Base-by-base conservation (phyloP, 371 early-diverging fungal genomes). In the Mucor indicus region DNA sequence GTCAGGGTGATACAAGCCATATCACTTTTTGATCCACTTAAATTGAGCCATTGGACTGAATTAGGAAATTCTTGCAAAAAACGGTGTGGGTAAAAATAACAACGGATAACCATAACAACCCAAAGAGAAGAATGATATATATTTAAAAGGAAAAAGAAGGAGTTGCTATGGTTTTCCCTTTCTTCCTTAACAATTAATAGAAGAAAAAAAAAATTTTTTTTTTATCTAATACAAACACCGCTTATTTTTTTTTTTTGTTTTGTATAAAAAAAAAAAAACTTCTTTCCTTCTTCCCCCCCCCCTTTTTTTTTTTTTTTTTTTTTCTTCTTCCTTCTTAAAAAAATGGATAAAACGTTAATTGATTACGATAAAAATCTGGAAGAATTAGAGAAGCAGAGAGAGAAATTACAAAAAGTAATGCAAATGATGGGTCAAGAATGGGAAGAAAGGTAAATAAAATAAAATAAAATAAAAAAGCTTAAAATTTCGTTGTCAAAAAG, bases 361-460 rank as follows among this genome's bases (percentile, higher is more conserved):
- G 72, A 75, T 33, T 75, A 75, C 64, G 75, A 75, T 39, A 62
- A 69, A 49, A 69, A 66, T 36, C 50, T 75, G 33, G 63, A 69
- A 40, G 72, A 69, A 19, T 42, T 75, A 37, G 72, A 75, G 38
- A 48, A 58, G 30, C 72, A 75, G 44, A 52, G 59, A 19, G 64
- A 71, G 52, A 53, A 68, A n/a, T 53, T 75, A 12, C 63, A 75
- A 29, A 45, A 52, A 10, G 67, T 75, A 27, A 68, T 71, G 72
- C 53, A 71, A 33, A 58, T 48, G 36, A 75, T 75, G 75, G 75
- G 72, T 11, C 51, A 71, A 53, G 75, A 75, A 56, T 75, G 75
- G 75, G 69, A 69, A 60, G 64, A 64, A 62, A 75, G 75, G 75
- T 75, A 62, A 37, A 20, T 9, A 6, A 31, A n/a, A n/a, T n/a